These are phyloP conservation scores for Plectosphaerella plurivora DNA, from an alignment of 2,329 filamentous ascomycete species.

Conservation along the genomic window DNA sequence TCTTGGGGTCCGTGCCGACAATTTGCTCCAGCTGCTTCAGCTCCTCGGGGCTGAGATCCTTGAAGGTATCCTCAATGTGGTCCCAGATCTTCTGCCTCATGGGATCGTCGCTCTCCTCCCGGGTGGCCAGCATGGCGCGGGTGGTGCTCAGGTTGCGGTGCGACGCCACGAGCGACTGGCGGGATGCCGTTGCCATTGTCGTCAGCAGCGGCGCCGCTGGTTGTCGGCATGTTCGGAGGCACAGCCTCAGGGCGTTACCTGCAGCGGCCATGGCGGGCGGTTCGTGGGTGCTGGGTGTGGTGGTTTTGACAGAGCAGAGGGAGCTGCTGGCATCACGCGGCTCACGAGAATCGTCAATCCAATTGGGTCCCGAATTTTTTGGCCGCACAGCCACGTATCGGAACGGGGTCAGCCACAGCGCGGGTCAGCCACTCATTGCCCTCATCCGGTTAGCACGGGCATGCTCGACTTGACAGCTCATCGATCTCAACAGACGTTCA, in stretches of 20 bases:
- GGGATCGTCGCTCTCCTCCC: background rate
- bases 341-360: background rate
- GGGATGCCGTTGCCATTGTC: slow-evolving; percentile 2
- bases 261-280: slow-evolving; percentile 30
- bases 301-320: background rate
- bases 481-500: too few species aligned
- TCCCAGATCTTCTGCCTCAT: background rate
- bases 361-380: background rate
- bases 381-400: background rate
- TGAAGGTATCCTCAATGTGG: slow-evolving; percentile 8
- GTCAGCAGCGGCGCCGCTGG: slow-evolving; percentile 11
- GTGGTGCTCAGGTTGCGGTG: too few species aligned
- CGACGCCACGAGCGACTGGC: too few species aligned
- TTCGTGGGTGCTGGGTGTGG: background rate
- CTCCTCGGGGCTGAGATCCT: slow-evolving; percentile 10
- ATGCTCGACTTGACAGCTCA: background rate
- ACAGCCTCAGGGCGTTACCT: slow-evolving; percentile 31
- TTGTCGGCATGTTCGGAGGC: slow-evolving; percentile 23
- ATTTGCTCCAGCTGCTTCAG: slow-evolving; percentile 21
- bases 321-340: background rate
- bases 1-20: slow-evolving; percentile 21
- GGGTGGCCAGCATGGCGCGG: too few species aligned
- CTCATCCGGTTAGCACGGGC: background rate
- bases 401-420: background rate
- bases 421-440: background rate